Evolutionary conservation across 345 rosid species (phyloP).

Genomic region (Bruguiera sexangula): DNA sequence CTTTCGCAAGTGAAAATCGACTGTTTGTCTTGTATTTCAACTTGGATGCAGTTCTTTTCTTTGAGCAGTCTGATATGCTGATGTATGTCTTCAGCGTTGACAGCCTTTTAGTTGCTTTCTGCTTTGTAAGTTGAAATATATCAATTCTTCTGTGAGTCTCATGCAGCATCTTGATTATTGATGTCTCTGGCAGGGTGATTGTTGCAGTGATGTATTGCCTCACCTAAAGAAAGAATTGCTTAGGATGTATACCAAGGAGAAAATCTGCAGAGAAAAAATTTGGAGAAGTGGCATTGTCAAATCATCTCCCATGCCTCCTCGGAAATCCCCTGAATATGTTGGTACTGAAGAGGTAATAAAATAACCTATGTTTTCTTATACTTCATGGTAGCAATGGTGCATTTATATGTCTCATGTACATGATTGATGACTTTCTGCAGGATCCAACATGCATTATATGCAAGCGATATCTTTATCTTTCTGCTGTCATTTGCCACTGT

Average conservation of each 20-base stretch:
- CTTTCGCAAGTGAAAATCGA: background rate
- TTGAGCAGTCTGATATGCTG: background rate
- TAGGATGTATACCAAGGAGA: conserved; percentile 67
- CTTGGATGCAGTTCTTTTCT: background rate
- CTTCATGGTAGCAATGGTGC: background rate
- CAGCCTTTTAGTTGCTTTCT: background rate
- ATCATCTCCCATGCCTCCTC: conserved; percentile 69
- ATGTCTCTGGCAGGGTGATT: conserved; percentile 39
- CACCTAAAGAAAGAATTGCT: conserved; percentile 73
- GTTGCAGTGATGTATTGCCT: conserved; percentile 49
- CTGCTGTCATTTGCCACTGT: conserved; percentile 73
- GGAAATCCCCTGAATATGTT: conserved; percentile 71
- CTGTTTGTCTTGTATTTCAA: background rate
- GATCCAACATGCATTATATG: conserved; percentile 89
- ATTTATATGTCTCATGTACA: background rate
- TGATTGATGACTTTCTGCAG: conserved; percentile 26
- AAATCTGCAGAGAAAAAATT: conserved; percentile 67
- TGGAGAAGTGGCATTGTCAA: conserved; percentile 77
- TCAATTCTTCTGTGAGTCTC: background rate
- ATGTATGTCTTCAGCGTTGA: background rate
- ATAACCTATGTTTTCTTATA: background rate
- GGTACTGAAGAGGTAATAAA: conserved; percentile 81
- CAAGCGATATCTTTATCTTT: conserved; percentile 82
- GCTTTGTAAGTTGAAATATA: background rate
- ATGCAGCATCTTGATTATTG: conserved; percentile 5